Evolutionary conservation across 148 eudicot genomes (phyloP).

Genomic region (Oxyria digyna): DNA sequence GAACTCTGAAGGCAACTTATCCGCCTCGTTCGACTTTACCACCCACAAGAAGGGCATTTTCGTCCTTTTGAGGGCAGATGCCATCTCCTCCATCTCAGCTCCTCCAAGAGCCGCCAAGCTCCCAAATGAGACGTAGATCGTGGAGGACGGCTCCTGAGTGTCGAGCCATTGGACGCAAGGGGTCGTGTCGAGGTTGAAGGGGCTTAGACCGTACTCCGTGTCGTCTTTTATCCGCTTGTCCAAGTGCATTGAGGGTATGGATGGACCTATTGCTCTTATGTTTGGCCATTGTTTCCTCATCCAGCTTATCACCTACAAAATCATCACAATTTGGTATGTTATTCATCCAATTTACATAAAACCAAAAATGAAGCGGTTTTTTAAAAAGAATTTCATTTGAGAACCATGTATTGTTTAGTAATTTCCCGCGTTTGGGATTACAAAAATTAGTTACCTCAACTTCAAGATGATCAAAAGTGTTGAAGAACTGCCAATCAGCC

Average conservation of each 20-base stretch:
- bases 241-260: constrained; percentile 21
- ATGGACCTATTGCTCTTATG: constrained; percentile 27
- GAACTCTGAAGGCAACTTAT: constrained; percentile 12
- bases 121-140: constrained; percentile 35
- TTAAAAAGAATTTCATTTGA: no score
- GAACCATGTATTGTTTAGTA: no score
- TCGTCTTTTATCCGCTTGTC: constrained; percentile 19
- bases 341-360: no score
- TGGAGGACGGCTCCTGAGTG: constrained; percentile 14
- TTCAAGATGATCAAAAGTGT: background rate
- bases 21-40: constrained; percentile 18
- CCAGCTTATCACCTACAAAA: constrained; percentile 21
- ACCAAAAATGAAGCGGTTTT: no score
- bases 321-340: background rate
- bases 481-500: constrained; percentile 7
- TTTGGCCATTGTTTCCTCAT: constrained; percentile 14
- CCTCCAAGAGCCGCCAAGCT: constrained; percentile 19
- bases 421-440: no score
- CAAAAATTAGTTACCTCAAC: background rate
- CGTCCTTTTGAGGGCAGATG: constrained; percentile 16
- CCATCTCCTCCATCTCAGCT: constrained; percentile 31
- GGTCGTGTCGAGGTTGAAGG: constrained; percentile 13
- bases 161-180: constrained; percentile 27
- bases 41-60: constrained; percentile 30
- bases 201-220: constrained; percentile 24